phyloP scores from a whole-genome alignment of 768 basidiomycete species.

The Boletus huronensis region DNA sequence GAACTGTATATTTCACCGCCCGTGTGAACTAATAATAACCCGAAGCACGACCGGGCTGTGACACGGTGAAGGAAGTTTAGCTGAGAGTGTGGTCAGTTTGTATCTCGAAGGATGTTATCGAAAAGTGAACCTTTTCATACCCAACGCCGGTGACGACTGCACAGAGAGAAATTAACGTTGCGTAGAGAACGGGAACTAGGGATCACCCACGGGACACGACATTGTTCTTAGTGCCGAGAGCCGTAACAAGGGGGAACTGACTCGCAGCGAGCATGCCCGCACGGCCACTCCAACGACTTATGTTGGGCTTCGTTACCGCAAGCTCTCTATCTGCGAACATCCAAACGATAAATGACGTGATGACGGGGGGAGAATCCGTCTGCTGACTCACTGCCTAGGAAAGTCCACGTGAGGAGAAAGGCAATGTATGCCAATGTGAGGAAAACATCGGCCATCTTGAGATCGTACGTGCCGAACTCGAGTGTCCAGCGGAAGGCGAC shows the following conservation, averaged over 20 bases:
- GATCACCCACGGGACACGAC: constrained; percentile 34
- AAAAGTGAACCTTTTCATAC: constrained; percentile 24
- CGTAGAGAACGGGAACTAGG: no score
- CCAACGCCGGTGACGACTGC: constrained; percentile 29
- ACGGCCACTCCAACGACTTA: constrained; percentile 28
- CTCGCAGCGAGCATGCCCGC: constrained; percentile 31
- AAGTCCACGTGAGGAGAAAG: constrained; percentile 41
- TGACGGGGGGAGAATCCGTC: background rate
- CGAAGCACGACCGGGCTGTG: constrained; percentile 43
- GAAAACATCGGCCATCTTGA: constrained; percentile 40
- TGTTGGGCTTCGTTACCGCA: constrained; percentile 6
- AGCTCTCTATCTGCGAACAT: background rate
- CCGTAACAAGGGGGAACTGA: constrained; percentile 43
- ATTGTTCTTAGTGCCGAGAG: constrained; percentile 50
- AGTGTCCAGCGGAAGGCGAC: constrained; percentile 48
- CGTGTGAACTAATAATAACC: constrained; percentile 49
- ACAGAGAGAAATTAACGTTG: background rate
- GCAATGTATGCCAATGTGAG: constrained; percentile 47
- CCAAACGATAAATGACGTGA: background rate
- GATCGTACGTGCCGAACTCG: constrained; percentile 41
- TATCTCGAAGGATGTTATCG: background rate
- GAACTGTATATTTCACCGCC: constrained; percentile 16
- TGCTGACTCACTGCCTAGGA: constrained; percentile 42
- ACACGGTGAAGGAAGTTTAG: constrained; percentile 47
- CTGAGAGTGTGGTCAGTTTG: constrained; percentile 20